Percentiles rank a stretch among this genome's conserved stretches.
Conservation (phyloP, 257 asterid species). For the Solanum appendiculatum region DNA sequence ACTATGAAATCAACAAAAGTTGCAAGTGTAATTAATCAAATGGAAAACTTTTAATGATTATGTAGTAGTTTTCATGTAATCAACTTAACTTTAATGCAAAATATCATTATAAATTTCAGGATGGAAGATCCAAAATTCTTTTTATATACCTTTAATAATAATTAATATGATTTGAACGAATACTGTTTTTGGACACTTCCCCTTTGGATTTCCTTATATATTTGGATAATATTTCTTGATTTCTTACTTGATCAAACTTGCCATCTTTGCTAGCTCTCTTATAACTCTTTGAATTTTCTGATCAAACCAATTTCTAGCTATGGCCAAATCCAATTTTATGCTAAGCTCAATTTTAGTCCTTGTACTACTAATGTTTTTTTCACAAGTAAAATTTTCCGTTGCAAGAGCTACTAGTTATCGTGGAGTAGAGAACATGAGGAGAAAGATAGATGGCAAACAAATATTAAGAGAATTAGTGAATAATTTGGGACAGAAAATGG, state of each 20-base stretch:
- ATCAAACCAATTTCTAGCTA: neutral
- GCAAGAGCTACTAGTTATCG: slow-evolving; percentile 16
- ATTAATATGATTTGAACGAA: slow-evolving; percentile 1
- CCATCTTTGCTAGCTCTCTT: neutral
- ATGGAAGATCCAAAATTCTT: neutral
- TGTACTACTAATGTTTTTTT: slow-evolving; percentile 9
- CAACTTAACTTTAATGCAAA: neutral
- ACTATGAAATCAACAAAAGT: neutral
- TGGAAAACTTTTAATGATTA: neutral
- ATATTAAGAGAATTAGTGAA: slow-evolving; percentile 16
- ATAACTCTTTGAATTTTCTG: neutral
- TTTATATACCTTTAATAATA: neutral
- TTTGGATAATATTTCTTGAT: slow-evolving; percentile 4
- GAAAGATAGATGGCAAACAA: slow-evolving; percentile 22
- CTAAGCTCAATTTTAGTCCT: slow-evolving; percentile 6
- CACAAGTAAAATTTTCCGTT: neutral
- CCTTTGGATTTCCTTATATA: slow-evolving; percentile 20
- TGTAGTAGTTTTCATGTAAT: neutral
- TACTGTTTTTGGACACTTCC: neutral
- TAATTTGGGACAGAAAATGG: neutral
- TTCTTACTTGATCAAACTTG: neutral
- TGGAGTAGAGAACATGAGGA: slow-evolving; percentile 7
- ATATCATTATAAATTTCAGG: neutral
- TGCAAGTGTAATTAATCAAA: neutral
- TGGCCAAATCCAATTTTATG: slow-evolving; percentile 21